Evolutionary conservation across 495 filamentous ascomycete species (phyloP).

Genomic region (Entonaema liquescens): DNA sequence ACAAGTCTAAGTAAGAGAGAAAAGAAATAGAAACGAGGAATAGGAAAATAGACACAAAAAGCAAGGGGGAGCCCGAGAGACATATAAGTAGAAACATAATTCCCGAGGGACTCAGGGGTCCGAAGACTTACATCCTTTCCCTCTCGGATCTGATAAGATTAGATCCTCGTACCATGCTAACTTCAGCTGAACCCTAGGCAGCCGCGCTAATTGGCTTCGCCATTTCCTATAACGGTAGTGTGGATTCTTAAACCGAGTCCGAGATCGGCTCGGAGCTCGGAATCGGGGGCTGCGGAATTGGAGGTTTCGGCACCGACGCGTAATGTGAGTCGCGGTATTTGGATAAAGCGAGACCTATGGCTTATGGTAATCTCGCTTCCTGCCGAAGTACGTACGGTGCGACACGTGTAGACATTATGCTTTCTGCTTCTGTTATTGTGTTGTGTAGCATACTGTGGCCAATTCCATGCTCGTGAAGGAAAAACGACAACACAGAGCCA

Average conservation of each 20-base stretch:
- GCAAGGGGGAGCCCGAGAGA: not conserved
- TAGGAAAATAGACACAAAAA: not conserved
- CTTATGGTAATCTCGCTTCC: not conserved
- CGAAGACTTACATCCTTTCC: not conserved
- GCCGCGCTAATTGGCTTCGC: not conserved
- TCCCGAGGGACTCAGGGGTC: not conserved
- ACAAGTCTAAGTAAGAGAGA: not conserved
- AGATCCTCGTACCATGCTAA: constrained; percentile 19
- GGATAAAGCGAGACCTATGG: not conserved
- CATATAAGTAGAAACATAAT: not conserved
- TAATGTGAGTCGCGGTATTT: not conserved
- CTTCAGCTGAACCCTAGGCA: not conserved
- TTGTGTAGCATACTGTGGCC: not conserved
- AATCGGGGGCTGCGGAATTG: constrained; percentile 18
- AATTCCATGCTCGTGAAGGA: not conserved
- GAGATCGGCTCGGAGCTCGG: constrained; percentile 41
- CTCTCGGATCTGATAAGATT: constrained; percentile 48
- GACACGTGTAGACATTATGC: not conserved
- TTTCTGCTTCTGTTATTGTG: not conserved
- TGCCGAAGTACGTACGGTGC: not conserved
- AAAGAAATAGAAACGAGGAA: not conserved
- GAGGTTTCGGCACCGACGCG: constrained; percentile 15
- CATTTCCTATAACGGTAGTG: constrained; percentile 3
- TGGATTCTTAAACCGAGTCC: constrained; percentile 24
- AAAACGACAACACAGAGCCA: not conserved